Evolutionary conservation across 2,329 filamentous ascomycete genomes (phyloP), one percentile per base, ranked within the genome.

Genomic region (Sphaceloma murrayae): DNA sequence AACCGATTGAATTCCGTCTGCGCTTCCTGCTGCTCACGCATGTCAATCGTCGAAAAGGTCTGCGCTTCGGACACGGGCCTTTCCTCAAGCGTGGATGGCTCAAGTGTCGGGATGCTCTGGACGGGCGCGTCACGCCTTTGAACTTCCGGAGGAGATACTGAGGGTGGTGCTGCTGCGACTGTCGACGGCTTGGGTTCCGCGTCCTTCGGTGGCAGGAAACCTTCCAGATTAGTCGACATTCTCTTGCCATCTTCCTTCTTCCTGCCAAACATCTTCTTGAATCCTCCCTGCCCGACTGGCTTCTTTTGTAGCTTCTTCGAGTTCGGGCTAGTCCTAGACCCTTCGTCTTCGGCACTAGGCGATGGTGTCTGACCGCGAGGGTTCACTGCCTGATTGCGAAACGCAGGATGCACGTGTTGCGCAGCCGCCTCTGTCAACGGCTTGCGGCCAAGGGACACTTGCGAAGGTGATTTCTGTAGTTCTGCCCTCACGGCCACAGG

Each of bases 1-100:
- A 96, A 96, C 17, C 68, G 69, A 11, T 73, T 74, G 56, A 80
- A 79, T 46, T 80, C 79, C 8, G 72, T 64, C 22, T 70, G 67
- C n/a, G 77, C 74, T 52, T 80, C 72, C 31, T 66, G 63, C 5
- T 70, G 72, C 49, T 83, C 75, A 6, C 66, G 63, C 8, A 19
- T 34, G 17, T 45, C 36, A 21, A 40, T 68, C 67, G 36, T 72
- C 70, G 5, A 62, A 59, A 21, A 59, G 61, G 48, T 65, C 63
- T 4, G 54, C 50, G 43, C 49, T 40, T 27, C 14, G 16, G 38
- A 17, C 26, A 19, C 34, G 29, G 19, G 38, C 14, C 24, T 33
- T 29, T 34, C 31, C 17, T 32, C 42, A 5, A 24, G 14, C 5
- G 36, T 22, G 7, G 24, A 16, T 5, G 36, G 36, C n/a, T 40